Evolutionary conservation across 371 early-diverging fungal species (phyloP).

Genomic region (Blastocladiella emersonii): DNA sequence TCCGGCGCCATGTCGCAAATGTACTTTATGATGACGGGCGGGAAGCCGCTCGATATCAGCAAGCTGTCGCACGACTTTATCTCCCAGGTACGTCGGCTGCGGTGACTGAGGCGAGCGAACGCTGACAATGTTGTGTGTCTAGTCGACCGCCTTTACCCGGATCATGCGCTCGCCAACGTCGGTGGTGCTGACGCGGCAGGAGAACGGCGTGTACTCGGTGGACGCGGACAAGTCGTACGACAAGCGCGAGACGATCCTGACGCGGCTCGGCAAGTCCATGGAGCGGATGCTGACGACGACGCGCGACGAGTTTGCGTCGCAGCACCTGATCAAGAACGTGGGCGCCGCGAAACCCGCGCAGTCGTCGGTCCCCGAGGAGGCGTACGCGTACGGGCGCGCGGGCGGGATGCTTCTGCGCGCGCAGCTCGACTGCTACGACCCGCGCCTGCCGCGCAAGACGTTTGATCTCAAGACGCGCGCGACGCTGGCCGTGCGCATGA

Average conservation of each 20-base stretch:
- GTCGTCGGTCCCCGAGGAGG: background rate
- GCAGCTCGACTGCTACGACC: slow-evolving; percentile 78
- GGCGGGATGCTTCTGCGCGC: slow-evolving; percentile 66
- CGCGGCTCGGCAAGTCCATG: slow-evolving; percentile 60
- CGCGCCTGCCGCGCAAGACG: slow-evolving; percentile 51
- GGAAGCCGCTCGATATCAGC: slow-evolving; percentile 42
- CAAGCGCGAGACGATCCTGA: slow-evolving; percentile 43
- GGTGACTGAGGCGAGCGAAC: background rate
- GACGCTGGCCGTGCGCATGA: slow-evolving; percentile 66
- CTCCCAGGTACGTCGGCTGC: slow-evolving; percentile 25
- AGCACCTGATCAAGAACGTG: slow-evolving; percentile 11
- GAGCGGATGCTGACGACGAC: slow-evolving; percentile 64
- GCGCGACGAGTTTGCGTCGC: slow-evolving; percentile 45
- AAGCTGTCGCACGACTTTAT: slow-evolving; percentile 45
- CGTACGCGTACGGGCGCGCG: slow-evolving; percentile 6
- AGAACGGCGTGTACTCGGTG: slow-evolving; percentile 49
- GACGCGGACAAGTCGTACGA: slow-evolving; percentile 70
- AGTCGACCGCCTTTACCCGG: slow-evolving; percentile 42
- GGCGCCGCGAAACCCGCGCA: background rate
- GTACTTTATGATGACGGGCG: slow-evolving; percentile 55
- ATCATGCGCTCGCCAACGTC: slow-evolving; percentile 44
- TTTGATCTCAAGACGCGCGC: slow-evolving; percentile 94
- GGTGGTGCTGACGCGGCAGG: slow-evolving; percentile 28
- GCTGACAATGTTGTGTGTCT: too few species aligned
- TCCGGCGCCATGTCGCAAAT: slow-evolving; percentile 60